Conservation (phyloP, 345 rosid species). For the Erysimum cheiranthoides region DNA sequence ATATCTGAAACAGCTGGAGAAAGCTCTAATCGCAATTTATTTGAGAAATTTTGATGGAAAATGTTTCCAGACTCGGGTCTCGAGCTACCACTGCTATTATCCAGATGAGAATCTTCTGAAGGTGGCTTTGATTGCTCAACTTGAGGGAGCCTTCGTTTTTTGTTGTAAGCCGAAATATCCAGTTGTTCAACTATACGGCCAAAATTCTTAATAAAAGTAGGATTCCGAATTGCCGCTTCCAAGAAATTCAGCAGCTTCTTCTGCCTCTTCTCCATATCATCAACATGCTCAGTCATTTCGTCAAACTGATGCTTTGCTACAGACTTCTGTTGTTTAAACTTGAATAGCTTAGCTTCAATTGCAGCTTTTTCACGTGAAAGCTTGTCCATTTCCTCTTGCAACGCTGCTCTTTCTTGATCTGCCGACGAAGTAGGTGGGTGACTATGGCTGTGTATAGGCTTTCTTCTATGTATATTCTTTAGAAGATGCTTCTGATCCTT, state of each 20-base stretch:
- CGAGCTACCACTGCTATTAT: constrained; percentile 62
- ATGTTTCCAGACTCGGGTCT: constrained; percentile 68
- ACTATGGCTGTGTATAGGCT: constrained; percentile 93
- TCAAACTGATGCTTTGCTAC: constrained; percentile 66
- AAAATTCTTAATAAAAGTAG: constrained; percentile 66
- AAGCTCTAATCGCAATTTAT: constrained; percentile 76
- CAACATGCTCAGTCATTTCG: constrained; percentile 58
- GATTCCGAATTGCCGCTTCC: constrained; percentile 62
- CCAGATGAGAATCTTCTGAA: constrained; percentile 63
- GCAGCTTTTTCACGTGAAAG: constrained; percentile 70
- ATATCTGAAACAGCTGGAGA: constrained; percentile 84
- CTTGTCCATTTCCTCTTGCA: constrained; percentile 74
- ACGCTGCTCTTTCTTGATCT: constrained; percentile 76
- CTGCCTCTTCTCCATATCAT: constrained; percentile 72
- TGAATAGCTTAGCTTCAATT: constrained; percentile 64
- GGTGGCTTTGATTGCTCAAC: constrained; percentile 61
- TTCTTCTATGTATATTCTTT: constrained; percentile 83
- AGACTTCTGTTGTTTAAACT: constrained; percentile 63
- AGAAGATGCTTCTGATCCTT: constrained; percentile 92
- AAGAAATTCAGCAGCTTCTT: constrained; percentile 59
- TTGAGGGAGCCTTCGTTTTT: constrained; percentile 82
- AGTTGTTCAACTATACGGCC: constrained; percentile 64
- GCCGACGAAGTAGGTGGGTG: constrained; percentile 57
- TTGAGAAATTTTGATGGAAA: constrained; percentile 76
- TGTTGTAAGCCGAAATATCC: constrained; percentile 75